Evolutionary conservation across 2,329 filamentous ascomycete species (phyloP).

Genomic region (Calonectria hawksworthii): DNA sequence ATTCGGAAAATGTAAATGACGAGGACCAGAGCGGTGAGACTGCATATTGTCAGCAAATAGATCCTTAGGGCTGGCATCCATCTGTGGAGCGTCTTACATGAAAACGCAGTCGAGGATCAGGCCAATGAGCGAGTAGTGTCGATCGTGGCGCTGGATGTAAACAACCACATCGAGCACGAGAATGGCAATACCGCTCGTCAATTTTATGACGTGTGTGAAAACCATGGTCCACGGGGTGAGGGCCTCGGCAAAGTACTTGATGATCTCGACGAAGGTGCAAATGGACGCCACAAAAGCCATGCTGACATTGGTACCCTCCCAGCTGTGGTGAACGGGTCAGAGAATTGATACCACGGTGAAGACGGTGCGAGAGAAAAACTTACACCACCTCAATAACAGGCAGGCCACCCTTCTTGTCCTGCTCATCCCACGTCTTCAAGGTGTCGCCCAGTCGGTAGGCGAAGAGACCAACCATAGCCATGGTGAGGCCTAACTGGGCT

Average conservation of each 20-base stretch:
- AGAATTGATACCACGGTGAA: neutral
- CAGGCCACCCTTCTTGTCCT: constrained; percentile 54
- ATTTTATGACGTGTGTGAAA: constrained; percentile 65
- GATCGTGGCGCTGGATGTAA: constrained; percentile 60
- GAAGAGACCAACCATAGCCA: constrained; percentile 65
- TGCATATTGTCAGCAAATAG: constrained; percentile 17
- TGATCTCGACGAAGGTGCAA: constrained; percentile 63
- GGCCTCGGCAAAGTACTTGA: constrained; percentile 61
- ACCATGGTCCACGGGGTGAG: constrained; percentile 69
- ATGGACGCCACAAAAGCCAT: constrained; percentile 63
- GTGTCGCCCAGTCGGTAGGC: constrained; percentile 66
- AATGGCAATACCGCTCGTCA: constrained; percentile 61
- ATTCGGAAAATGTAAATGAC: constrained; percentile 61
- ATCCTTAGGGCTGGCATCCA: neutral
- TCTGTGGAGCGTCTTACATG: constrained; percentile 57
- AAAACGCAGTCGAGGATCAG: constrained; percentile 63
- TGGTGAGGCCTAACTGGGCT: constrained; percentile 61
- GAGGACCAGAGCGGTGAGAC: constrained; percentile 57
- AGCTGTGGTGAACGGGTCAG: constrained; percentile 53
- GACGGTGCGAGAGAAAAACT: constrained; percentile 42
- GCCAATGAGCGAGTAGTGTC: constrained; percentile 63
- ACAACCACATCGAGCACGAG: constrained; percentile 66
- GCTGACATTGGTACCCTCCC: constrained; percentile 67
- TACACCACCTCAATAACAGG: constrained; percentile 66
- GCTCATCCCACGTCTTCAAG: constrained; percentile 57